Conservation (phyloP, 2,329 filamentous ascomycete genomes). For the Aaosphaeria pasadenensis region DNA sequence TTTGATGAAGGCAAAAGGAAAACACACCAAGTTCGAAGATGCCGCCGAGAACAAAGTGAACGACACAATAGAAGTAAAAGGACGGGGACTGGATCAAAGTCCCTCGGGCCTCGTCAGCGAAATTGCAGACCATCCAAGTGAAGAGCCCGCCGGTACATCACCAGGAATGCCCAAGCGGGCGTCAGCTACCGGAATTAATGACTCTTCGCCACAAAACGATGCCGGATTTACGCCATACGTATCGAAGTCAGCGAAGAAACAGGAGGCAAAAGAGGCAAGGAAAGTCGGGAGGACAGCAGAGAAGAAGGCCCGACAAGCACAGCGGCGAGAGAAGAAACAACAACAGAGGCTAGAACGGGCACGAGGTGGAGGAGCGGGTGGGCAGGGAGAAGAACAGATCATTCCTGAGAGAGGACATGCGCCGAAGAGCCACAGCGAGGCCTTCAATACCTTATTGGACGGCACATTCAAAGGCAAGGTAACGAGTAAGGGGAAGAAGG, state of each 20-base stretch:
- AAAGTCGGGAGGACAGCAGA: background rate
- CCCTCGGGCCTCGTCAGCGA: too few relatives aligned
- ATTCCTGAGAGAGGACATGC: too few relatives aligned
- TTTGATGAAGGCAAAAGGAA: constrained; percentile 15
- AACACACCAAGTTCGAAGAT: constrained; percentile 28
- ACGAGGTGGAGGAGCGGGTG: background rate
- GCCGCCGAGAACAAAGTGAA: constrained; percentile 5
- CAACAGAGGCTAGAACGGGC: background rate
- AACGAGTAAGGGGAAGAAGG: background rate
- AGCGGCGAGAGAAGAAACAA: background rate
- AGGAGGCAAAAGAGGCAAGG: background rate
- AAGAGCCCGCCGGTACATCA: too few relatives aligned
- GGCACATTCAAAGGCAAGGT: background rate
- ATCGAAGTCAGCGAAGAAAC: background rate
- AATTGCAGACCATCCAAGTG: too few relatives aligned
- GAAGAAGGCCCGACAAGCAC: background rate
- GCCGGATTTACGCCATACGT: background rate
- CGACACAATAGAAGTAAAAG: constrained; percentile 12
- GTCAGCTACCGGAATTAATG: too few relatives aligned
- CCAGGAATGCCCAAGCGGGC: too few relatives aligned
- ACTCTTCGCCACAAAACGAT: background rate
- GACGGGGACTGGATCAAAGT: too few relatives aligned
- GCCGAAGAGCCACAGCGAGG: background rate
- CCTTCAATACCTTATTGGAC: background rate
- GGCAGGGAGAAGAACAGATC: background rate